Conservation (phyloP, 805 yeast species). For the Yarrowia sp. region DNA sequence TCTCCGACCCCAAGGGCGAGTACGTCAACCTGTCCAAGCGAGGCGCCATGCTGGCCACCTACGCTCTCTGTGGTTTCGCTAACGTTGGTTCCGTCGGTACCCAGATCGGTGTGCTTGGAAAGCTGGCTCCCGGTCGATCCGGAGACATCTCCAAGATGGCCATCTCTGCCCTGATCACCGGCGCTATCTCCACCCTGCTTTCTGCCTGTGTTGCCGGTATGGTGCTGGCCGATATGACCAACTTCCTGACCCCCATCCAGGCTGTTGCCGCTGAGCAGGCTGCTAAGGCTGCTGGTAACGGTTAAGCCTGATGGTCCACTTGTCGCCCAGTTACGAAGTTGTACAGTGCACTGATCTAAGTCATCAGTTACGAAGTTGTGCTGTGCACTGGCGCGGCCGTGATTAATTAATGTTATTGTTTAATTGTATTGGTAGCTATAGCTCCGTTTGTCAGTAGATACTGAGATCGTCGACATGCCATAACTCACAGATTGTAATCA, state of each 20-base stretch:
- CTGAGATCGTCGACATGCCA: no score
- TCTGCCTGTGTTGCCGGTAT: constrained; percentile 63
- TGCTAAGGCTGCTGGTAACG: constrained; percentile 11
- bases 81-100: constrained; percentile 63
- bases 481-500: no score
- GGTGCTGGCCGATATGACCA: constrained; percentile 52
- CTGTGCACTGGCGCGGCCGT: constrained; percentile 2
- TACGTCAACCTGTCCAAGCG: constrained; percentile 50
- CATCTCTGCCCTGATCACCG: constrained; percentile 51
- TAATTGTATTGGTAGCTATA: neutral
- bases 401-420: constrained; percentile 1
- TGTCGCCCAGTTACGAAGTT: constrained; percentile 14
- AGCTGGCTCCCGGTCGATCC: constrained; percentile 52
- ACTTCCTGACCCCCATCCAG: constrained; percentile 26
- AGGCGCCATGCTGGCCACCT: constrained; percentile 56
- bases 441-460: no score
- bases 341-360: neutral
- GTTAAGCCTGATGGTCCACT: neutral
- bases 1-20: constrained; percentile 42
- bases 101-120: constrained; percentile 57
- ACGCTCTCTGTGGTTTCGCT: constrained; percentile 62
- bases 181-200: constrained; percentile 52
- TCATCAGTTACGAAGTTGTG: constrained; percentile 8
- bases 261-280: constrained; percentile 20
- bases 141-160: constrained; percentile 49